Percentiles rank a stretch among this genome's conserved stretches.
Conservation (phyloP, 83 land plant genomes). For the Diphasiastrum complanatum region DNA sequence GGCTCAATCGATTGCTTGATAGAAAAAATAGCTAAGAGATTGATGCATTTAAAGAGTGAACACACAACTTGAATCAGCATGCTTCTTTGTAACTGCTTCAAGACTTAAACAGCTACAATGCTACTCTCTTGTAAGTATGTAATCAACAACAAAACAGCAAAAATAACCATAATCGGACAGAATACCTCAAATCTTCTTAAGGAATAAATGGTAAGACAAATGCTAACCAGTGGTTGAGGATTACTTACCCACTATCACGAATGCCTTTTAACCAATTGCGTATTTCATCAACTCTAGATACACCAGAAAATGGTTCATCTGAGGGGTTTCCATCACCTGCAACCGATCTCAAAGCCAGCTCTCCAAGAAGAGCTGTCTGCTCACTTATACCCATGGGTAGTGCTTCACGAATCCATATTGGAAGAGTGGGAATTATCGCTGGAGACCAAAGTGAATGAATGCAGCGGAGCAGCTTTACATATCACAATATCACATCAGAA, state of each 20-base stretch:
- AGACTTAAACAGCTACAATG: too few relatives aligned
- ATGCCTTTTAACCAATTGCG: constrained; percentile 91
- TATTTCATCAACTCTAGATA: constrained; percentile 46
- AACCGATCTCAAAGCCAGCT: constrained; percentile 33
- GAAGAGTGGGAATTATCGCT: constrained; percentile 41
- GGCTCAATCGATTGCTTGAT: too few relatives aligned
- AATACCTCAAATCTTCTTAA: neutral
- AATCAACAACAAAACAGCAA: too few relatives aligned
- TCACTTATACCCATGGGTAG: constrained; percentile 63
- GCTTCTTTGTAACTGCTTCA: too few relatives aligned
- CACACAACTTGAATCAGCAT: too few relatives aligned
- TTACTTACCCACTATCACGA: constrained; percentile 87
- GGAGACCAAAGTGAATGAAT: constrained; percentile 86
- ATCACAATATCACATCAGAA: neutral
- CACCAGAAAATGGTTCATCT: constrained; percentile 30
- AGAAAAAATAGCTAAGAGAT: too few relatives aligned
- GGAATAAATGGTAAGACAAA: neutral
- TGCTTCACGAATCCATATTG: constrained; percentile 59
- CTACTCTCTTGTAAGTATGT: too few relatives aligned
- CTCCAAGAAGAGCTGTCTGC: constrained; percentile 72
- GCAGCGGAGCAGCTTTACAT: constrained; percentile 70
- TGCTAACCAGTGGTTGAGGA: neutral
- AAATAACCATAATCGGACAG: constrained; percentile 4
- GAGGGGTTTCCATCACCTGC: constrained; percentile 38
- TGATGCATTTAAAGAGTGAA: too few relatives aligned